These are phyloP conservation scores for Torulaspora gathmanii DNA, from an alignment of 805 yeast genomes.

Conservation along the genomic window DNA sequence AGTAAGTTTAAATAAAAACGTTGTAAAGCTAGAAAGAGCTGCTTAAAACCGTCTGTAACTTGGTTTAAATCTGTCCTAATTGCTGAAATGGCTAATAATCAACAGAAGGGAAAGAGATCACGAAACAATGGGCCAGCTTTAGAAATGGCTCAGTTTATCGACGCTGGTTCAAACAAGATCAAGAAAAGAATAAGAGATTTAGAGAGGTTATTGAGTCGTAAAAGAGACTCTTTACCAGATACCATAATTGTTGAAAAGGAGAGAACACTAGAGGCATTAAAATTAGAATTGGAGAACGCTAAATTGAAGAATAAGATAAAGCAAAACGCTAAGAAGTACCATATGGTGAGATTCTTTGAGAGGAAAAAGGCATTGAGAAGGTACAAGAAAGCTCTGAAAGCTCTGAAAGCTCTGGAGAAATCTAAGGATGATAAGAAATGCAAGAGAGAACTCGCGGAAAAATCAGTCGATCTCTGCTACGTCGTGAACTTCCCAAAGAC, in stretches of 20 bases:
- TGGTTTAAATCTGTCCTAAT: neutral
- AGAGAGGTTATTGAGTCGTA: constrained; percentile 56
- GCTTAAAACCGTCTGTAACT: neutral
- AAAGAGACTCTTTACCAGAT: constrained; percentile 56
- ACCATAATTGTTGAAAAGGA: constrained; percentile 65
- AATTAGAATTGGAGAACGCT: constrained; percentile 51
- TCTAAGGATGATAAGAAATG: constrained; percentile 29
- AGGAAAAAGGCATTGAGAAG: constrained; percentile 75
- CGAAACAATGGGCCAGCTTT: constrained; percentile 27
- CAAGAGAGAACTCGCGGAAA: constrained; percentile 42
- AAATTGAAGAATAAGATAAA: constrained; percentile 44
- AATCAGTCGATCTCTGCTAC: constrained; percentile 69
- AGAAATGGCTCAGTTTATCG: constrained; percentile 37
- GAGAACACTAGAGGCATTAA: constrained; percentile 64
- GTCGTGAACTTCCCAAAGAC: constrained; percentile 71
- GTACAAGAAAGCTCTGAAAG: constrained; percentile 47
- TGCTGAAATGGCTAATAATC: constrained; percentile 3
- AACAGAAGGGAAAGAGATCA: constrained; percentile 14
- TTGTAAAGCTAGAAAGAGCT: neutral
- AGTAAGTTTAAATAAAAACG: neutral
- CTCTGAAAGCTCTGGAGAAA: constrained; percentile 32
- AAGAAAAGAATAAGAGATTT: constrained; percentile 85
- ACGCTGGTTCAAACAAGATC: constrained; percentile 49
- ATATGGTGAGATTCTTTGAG: constrained; percentile 90
- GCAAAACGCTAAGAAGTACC: constrained; percentile 67